A percentile compares a stretch with the other conserved stretches of the same genome.
Conservation (phyloP, 2,329 filamentous ascomycete species). For the Apiospora marii region DNA sequence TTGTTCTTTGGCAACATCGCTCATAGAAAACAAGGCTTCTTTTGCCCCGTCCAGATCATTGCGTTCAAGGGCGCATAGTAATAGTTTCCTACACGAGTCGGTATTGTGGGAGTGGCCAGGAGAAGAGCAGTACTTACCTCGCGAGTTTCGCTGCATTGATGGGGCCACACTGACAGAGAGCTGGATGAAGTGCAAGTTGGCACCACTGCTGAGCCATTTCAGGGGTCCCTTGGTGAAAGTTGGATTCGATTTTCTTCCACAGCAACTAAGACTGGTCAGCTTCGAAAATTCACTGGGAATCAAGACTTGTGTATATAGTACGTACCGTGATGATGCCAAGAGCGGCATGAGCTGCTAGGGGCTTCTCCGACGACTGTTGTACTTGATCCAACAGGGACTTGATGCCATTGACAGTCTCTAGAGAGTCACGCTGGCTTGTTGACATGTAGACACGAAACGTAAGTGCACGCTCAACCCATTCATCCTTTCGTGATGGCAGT, state of each 20-base stretch:
- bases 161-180: slow-evolving; percentile 72
- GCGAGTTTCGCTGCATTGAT: slow-evolving; percentile 73
- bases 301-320: slow-evolving; percentile 25
- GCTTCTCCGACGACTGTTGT: slow-evolving; percentile 50
- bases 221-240: slow-evolving; percentile 60
- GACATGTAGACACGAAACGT: slow-evolving; percentile 74
- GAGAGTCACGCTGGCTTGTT: slow-evolving; percentile 54
- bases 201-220: slow-evolving; percentile 74
- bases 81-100: slow-evolving; percentile 67
- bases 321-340: slow-evolving; percentile 72
- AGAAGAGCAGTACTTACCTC: slow-evolving; percentile 53
- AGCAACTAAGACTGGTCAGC: slow-evolving; percentile 63
- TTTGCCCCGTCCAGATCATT: slow-evolving; percentile 63
- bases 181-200: slow-evolving; percentile 67
- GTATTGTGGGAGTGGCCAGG: slow-evolving; percentile 13
- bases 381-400: slow-evolving; percentile 44
- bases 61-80: slow-evolving; percentile 71
- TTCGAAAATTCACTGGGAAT: neutral
- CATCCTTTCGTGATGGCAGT: slow-evolving; percentile 52
- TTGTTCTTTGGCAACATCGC: slow-evolving; percentile 63
- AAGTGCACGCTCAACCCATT: slow-evolving; percentile 74
- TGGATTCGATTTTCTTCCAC: slow-evolving; percentile 79
- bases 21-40: slow-evolving; percentile 66
- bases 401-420: slow-evolving; percentile 40
- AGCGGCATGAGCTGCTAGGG: slow-evolving; percentile 67